These are phyloP conservation scores for Phlebiopsis flavidoalba DNA, from an alignment of 768 basidiomycete species.

Conservation along the genomic window DNA sequence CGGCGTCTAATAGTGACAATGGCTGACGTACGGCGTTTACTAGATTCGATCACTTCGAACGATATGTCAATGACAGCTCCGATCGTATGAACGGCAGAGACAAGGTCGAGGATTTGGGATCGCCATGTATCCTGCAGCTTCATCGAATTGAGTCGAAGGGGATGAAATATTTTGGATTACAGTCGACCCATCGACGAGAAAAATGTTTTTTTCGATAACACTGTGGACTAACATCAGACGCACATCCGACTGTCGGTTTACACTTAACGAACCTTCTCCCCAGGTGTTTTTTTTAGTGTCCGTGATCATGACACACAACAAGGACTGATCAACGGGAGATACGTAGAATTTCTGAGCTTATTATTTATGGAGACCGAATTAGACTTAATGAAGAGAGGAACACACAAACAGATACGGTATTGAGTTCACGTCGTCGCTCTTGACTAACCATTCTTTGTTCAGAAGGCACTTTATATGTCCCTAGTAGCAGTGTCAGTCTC, in stretches of 20 bases:
- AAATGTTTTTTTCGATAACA: constrained; percentile 39
- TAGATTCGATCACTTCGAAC: constrained; percentile 56
- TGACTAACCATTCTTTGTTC: constrained; percentile 71
- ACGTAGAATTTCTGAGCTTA: constrained; percentile 56
- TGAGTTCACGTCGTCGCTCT: constrained; percentile 52
- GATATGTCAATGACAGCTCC: constrained; percentile 50
- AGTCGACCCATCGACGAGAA: constrained; percentile 65
- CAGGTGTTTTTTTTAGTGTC: constrained; percentile 74
- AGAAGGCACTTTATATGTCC: constrained; percentile 52
- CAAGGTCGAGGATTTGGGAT: constrained; percentile 43
- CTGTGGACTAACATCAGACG: constrained; percentile 8
- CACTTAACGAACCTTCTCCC: constrained; percentile 53
- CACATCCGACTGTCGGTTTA: neutral
- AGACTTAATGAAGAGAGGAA: neutral
- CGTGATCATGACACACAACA: constrained; percentile 63
- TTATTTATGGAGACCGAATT: neutral
- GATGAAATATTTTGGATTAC: constrained; percentile 37
- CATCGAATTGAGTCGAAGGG: constrained; percentile 17
- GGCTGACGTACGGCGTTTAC: constrained; percentile 56
- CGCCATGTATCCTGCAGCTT: constrained; percentile 64
- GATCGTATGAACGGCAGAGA: constrained; percentile 58
- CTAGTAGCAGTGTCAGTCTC: constrained; percentile 27
- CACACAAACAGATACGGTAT: constrained; percentile 66
- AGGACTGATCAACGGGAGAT: constrained; percentile 47
- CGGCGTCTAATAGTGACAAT: no score